A percentile compares a stretch with the other conserved stretches of the same genome.
phyloP scores from a whole-genome alignment of 2,329 filamentous ascomycete species.

The Stylonectria norvegica region DNA sequence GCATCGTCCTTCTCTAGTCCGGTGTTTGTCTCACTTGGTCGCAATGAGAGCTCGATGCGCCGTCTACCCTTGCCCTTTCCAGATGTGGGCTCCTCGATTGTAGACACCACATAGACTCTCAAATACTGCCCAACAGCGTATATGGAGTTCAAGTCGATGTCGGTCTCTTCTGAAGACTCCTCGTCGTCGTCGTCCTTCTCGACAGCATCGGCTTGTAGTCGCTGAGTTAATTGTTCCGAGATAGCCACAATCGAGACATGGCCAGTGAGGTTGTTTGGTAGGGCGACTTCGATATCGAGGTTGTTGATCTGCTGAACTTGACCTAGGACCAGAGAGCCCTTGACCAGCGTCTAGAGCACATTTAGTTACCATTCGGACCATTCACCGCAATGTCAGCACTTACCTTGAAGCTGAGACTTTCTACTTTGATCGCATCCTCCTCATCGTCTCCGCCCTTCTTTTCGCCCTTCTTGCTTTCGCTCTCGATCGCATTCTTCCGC shows the following conservation, averaged over 20 bases:
- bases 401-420: constrained; percentile 88
- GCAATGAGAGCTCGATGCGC: constrained; percentile 82
- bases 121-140: constrained; percentile 87
- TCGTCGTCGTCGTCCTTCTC: constrained; percentile 52
- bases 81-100: constrained; percentile 65
- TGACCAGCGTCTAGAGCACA: constrained; percentile 75
- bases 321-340: constrained; percentile 83
- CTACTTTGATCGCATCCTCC: constrained; percentile 65
- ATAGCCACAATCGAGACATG: constrained; percentile 91
- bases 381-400: constrained; percentile 9
- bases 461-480: constrained; percentile 50
- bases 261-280: constrained; percentile 90
- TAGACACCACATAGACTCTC: constrained; percentile 77
- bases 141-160: constrained; percentile 69
- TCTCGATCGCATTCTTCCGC: constrained; percentile 52
- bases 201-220: constrained; percentile 65
- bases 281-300: constrained; percentile 73
- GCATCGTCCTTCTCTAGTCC: constrained; percentile 71
- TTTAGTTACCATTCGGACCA: too few relatives aligned
- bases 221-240: constrained; percentile 72
- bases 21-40: constrained; percentile 74
- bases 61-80: constrained; percentile 63
- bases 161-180: constrained; percentile 46
- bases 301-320: constrained; percentile 79
- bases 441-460: constrained; percentile 42